Evolutionary conservation across 2,329 filamentous ascomycete genomes (phyloP).

Genomic region (Curvularia eragrostidis): DNA sequence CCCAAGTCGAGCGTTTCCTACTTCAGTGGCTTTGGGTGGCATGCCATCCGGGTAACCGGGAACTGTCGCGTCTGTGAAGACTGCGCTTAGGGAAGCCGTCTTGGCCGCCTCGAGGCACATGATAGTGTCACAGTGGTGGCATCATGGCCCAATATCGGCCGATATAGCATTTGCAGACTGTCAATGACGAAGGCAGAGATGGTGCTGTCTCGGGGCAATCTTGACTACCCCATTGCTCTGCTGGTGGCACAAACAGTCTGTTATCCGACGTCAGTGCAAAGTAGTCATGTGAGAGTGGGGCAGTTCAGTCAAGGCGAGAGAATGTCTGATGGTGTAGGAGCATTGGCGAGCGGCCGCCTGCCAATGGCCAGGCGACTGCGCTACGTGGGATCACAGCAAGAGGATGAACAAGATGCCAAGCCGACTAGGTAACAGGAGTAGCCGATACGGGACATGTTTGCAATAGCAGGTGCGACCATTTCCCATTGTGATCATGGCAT

Average conservation of each 20-base stretch:
- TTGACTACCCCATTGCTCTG: slow-evolving; percentile 3
- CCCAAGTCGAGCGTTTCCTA: background rate
- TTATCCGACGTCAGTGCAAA: slow-evolving; percentile 17
- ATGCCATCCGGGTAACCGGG: background rate
- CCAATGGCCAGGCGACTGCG: slow-evolving; percentile 7
- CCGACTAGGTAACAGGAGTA: background rate
- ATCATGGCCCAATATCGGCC: slow-evolving; percentile 11
- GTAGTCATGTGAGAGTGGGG: background rate
- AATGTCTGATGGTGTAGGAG: slow-evolving; percentile 20
- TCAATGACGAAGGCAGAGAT: slow-evolving; percentile 11
- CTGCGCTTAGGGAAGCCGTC: background rate
- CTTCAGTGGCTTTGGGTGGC: background rate
- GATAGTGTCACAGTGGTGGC: slow-evolving; percentile 13
- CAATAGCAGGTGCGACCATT: background rate
- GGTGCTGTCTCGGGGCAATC: slow-evolving; percentile 11
- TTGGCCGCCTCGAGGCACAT: background rate
- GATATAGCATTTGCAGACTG: slow-evolving; percentile 23
- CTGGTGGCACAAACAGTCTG: slow-evolving; percentile 15
- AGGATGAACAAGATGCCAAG: slow-evolving; percentile 1
- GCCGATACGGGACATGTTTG: background rate
- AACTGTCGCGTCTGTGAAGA: background rate
- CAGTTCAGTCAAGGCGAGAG: slow-evolving; percentile 6
- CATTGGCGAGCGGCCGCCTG: slow-evolving; percentile 16
- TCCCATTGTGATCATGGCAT: background rate
- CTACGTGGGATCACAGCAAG: slow-evolving; percentile 14